Evolutionary conservation across 345 rosid species (phyloP).

Genomic region (Brassica juncea): DNA sequence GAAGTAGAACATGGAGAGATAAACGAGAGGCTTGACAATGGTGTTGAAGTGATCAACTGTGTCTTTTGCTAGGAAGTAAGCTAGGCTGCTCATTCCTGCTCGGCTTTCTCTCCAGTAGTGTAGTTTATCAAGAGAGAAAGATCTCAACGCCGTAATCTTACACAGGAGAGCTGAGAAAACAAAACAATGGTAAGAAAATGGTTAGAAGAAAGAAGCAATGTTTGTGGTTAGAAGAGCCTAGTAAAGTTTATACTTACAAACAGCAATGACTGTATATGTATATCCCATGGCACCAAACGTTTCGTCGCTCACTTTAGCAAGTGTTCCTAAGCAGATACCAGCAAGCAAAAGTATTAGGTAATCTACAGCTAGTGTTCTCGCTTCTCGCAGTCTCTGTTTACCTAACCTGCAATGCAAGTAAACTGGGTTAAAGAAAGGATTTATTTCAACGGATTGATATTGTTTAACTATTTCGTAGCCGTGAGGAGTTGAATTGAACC

Average conservation of each 20-base stretch:
- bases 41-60: slow-evolving; percentile 91
- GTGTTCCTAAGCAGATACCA: slow-evolving; percentile 96
- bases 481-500: not conserved
- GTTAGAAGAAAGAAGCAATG: slow-evolving; percentile 15
- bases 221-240: not conserved
- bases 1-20: slow-evolving; percentile 96
- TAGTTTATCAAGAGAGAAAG: slow-evolving; percentile 82
- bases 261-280: slow-evolving; percentile 90
- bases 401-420: slow-evolving; percentile 57
- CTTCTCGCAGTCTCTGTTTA: slow-evolving; percentile 92
- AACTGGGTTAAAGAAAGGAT: slow-evolving; percentile 5
- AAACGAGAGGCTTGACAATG: slow-evolving; percentile 80
- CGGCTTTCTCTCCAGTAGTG: slow-evolving; percentile 95
- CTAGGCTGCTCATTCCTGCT: slow-evolving; percentile 97
- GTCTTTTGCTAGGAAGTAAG: slow-evolving; percentile 89
- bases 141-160: slow-evolving; percentile 94
- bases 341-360: slow-evolving; percentile 83
- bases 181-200: not conserved
- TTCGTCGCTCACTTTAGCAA: slow-evolving; percentile 98
- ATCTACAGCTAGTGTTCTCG: slow-evolving; percentile 89
- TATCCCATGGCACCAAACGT: slow-evolving; percentile 91
- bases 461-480: not conserved
- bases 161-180: slow-evolving; percentile 74
- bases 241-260: slow-evolving; percentile 67
- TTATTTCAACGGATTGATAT: not conserved